Evolutionary conservation across 179 eudicot species (phyloP), one percentile per base, ranked within the genome.

Genomic region (Actinidia chinensis): DNA sequence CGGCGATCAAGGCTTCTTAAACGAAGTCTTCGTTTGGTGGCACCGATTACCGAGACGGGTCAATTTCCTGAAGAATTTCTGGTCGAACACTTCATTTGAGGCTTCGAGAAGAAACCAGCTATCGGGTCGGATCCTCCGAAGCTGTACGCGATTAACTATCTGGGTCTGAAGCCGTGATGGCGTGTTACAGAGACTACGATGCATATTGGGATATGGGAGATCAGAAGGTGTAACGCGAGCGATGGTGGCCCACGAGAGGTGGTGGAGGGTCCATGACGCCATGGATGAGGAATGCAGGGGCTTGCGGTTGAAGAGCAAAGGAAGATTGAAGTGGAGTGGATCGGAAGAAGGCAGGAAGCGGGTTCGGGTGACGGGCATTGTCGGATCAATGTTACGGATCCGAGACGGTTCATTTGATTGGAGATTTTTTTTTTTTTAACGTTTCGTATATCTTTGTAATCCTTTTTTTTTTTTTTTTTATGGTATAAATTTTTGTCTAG

Each of bases 151-250:
- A 89, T 95, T 12, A 98, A 95, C 79, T 95, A 90, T 71, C 79
- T 95, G 20, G 99, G 99, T 1, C 71, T 91, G 74, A 95, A 95
- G 82, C 99, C 99, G 5, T n/a, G n/a, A n/a, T 95, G 99, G 99
- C 72, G 15, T 95, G 99, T 47, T 95, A 95, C 64, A 84, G 98
- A 28, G 99, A 95, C 68, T 95, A 95, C 33, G 99, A 95, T 95
- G 99, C 76, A 95, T n/a, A 95, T 56, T 95, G 91, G 89, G 97
- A 95, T 51, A 18, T 90, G 1, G 63, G 22, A 0, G 84, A 87
- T 17, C 98, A 89, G 73, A 85, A 79, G 42, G 91, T 93, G 7
- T 91, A 95, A 95, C 33, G 99, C 99, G 4, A 95, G 97, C 44
- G 97, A 95, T 55, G 86, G 86, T 78, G 40, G 99, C 99, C 0